phyloP scores from a whole-genome alignment of 345 rosid species.

The Populus simonii region DNA sequence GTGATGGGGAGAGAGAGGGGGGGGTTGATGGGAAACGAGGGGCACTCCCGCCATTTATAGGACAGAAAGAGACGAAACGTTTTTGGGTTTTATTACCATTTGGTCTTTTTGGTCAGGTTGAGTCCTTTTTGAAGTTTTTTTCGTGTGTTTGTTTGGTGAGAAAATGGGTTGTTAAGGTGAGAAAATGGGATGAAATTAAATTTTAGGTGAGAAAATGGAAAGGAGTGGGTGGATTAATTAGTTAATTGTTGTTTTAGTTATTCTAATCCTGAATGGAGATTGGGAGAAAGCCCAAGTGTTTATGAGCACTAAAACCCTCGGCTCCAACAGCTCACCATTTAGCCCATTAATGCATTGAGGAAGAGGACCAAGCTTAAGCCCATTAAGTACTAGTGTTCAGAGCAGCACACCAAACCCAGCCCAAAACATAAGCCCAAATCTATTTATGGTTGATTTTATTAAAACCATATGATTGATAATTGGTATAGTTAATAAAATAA shows the following conservation, averaged over 20 bases:
- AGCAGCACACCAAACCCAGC: background rate
- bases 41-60: conserved; percentile 48
- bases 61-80: background rate
- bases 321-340: background rate
- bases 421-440: background rate
- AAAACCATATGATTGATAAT: too few relatives aligned
- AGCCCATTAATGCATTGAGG: background rate
- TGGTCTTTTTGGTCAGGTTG: background rate
- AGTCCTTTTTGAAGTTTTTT: background rate
- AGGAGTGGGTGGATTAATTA: too few relatives aligned
- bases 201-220: too few relatives aligned
- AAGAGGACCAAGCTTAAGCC: background rate
- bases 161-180: too few relatives aligned
- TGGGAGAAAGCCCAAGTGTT: background rate
- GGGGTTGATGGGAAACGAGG: conserved; percentile 25
- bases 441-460: too few relatives aligned
- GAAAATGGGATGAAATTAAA: too few relatives aligned
- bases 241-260: too few relatives aligned
- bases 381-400: background rate
- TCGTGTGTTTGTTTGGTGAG: too few relatives aligned
- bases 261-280: background rate
- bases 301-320: background rate
- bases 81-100: background rate
- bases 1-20: conserved; percentile 21
- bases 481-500: too few relatives aligned